A percentile compares a stretch with the other conserved stretches of the same genome.
Conservation (phyloP, 2,329 filamentous ascomycete genomes). For the Penicillium sp. region DNA sequence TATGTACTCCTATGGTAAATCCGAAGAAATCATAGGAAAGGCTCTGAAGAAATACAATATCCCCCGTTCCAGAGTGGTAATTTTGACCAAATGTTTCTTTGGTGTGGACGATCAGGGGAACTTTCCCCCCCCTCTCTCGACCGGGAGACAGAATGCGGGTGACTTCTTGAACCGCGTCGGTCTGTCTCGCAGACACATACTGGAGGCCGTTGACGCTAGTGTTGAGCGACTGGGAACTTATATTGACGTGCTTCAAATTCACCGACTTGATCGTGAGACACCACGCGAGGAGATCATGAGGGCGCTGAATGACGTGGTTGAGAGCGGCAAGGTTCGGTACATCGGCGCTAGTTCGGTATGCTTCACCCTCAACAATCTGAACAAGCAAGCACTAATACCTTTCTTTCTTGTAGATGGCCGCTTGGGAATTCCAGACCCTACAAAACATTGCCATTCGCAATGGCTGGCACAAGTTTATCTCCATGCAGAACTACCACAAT, state of each 20-base stretch:
- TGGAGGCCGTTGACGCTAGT: slow-evolving; percentile 66
- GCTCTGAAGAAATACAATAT: slow-evolving; percentile 69
- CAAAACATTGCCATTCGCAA: slow-evolving; percentile 54
- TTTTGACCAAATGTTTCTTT: slow-evolving; percentile 66
- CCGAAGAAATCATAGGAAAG: slow-evolving; percentile 69
- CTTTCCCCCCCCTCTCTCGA: slow-evolving; percentile 32
- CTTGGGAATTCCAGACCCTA: slow-evolving; percentile 57
- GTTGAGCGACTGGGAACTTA: slow-evolving; percentile 56
- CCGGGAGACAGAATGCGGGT: slow-evolving; percentile 32
- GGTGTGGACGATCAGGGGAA: slow-evolving; percentile 36
- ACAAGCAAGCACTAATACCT: not conserved
- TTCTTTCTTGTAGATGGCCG: slow-evolving; percentile 45
- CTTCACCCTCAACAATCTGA: not conserved
- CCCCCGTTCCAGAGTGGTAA: slow-evolving; percentile 66
- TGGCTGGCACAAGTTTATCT: slow-evolving; percentile 55
- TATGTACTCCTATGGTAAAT: slow-evolving; percentile 60
- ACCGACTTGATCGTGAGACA: slow-evolving; percentile 54
- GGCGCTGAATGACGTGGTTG: slow-evolving; percentile 52
- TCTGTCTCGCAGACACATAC: slow-evolving; percentile 66
- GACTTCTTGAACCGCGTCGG: slow-evolving; percentile 49
- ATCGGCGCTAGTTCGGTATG: slow-evolving; percentile 44
- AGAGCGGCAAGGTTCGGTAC: slow-evolving; percentile 38
- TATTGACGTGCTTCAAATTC: slow-evolving; percentile 62
- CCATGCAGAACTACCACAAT: slow-evolving; percentile 59
- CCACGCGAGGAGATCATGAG: slow-evolving; percentile 60